Evolutionary conservation across 78 protist genomes (phyloP).

Genomic region (Protostelium mycophagum): DNA sequence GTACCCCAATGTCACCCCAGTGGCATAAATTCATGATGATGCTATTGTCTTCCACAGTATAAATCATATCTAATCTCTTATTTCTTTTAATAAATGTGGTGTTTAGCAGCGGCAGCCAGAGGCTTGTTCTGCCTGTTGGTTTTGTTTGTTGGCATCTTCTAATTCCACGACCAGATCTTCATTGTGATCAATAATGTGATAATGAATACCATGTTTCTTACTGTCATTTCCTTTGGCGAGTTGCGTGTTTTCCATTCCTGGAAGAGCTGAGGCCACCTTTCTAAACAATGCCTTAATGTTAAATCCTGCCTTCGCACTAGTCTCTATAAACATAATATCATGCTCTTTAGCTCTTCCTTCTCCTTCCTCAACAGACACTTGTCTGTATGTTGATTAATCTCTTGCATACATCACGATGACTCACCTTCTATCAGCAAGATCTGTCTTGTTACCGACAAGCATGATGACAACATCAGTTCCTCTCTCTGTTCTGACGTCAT

Average conservation of each 20-base stretch:
- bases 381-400: constrained; percentile 17
- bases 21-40: no score
- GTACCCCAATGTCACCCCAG: not conserved
- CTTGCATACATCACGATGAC: not conserved
- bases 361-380: constrained; percentile 92
- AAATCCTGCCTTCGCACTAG: constrained; percentile 92
- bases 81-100: no score
- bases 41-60: no score
- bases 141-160: not conserved
- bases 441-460: constrained; percentile 96
- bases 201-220: not conserved
- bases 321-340: constrained; percentile 88
- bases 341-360: constrained; percentile 89
- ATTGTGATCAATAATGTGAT: not conserved
- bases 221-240: constrained; percentile 9
- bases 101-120: no score
- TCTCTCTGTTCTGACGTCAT: constrained; percentile 89
- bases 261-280: constrained; percentile 65
- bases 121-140: no score
- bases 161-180: not conserved
- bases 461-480: constrained; percentile 90
- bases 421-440: constrained; percentile 82
- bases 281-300: constrained; percentile 84
- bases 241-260: constrained; percentile 54
- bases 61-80: no score